Evolutionary conservation across 202 grass and related monocot genomes (phyloP).

Genomic region (Dendrocalamus latiflorus): DNA sequence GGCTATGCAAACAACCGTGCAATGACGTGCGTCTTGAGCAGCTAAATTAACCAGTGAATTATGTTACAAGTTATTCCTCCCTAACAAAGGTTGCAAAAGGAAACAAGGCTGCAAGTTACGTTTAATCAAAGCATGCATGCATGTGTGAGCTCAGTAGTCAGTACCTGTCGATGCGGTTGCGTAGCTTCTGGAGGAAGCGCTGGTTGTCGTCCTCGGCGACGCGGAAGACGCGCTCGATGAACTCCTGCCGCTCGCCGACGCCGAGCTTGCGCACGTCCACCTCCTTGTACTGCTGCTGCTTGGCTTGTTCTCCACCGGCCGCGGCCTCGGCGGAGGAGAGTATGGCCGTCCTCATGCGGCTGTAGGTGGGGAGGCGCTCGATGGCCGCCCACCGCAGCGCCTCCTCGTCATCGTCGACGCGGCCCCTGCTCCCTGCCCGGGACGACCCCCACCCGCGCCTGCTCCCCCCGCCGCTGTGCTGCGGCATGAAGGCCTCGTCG

Average conservation of each 20-base stretch:
- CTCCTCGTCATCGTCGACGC: conserved; percentile 73
- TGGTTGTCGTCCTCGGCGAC: conserved; percentile 97
- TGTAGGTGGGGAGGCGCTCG: conserved; percentile 83
- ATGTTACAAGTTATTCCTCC: neutral
- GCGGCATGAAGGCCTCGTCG: conserved; percentile 64
- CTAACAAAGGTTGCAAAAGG: too few species aligned
- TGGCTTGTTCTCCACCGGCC: neutral
- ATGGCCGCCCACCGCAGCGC: conserved; percentile 87
- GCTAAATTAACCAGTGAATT: neutral
- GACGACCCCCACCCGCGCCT: neutral
- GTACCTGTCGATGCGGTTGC: conserved; percentile 83
- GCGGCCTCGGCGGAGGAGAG: conserved; percentile 1
- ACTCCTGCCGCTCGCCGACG: conserved; percentile 69
- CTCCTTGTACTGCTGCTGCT: conserved; percentile 52
- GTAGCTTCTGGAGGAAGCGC: conserved; percentile 73
- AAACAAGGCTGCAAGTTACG: neutral
- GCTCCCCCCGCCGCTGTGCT: neutral
- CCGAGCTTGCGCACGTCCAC: conserved; percentile 84
- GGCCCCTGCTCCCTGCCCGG: neutral
- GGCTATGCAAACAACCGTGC: neutral
- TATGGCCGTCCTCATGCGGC: conserved; percentile 70
- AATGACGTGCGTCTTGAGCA: neutral
- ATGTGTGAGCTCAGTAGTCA: neutral
- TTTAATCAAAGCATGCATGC: neutral
- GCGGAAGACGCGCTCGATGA: conserved; percentile 89